A percentile compares a stretch with the other conserved stretches of the same genome.
Evolutionary conservation across 305 asterid species (phyloP).

Genomic region (Fraxinus xanthoxyloides): DNA sequence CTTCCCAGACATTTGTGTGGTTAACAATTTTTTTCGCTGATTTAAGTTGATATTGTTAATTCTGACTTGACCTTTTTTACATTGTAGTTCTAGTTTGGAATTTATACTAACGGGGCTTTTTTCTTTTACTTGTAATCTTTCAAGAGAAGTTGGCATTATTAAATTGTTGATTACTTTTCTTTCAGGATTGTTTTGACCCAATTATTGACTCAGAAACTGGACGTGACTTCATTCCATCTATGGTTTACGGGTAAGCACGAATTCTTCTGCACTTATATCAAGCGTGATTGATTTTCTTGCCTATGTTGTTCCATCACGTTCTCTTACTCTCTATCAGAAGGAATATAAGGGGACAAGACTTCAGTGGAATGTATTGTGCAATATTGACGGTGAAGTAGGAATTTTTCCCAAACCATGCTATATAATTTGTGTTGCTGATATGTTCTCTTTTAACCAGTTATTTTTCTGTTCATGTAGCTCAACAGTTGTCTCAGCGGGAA

Average conservation of each 20-base stretch:
- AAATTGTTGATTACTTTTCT: slow-evolving; percentile 28
- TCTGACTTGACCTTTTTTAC: slow-evolving; percentile 6
- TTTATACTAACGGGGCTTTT: neutral
- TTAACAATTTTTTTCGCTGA: neutral
- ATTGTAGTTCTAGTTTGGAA: neutral
- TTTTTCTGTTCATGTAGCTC: slow-evolving; percentile 63
- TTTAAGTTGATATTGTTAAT: neutral
- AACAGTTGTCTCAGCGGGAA: slow-evolving; percentile 86
- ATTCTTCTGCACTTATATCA: slow-evolving; percentile 14
- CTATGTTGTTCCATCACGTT: slow-evolving; percentile 14
- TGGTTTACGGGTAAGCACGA: slow-evolving; percentile 85
- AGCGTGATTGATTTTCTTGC: slow-evolving; percentile 18
- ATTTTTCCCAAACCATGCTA: slow-evolving; percentile 6
- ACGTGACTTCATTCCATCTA: slow-evolving; percentile 91
- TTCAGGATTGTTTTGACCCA: slow-evolving; percentile 90
- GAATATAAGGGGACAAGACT: slow-evolving; percentile 93
- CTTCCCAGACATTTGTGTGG: too few species aligned
- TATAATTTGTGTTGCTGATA: slow-evolving; percentile 10
- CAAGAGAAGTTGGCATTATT: neutral
- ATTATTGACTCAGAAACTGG: slow-evolving; percentile 92
- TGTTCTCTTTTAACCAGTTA: slow-evolving; percentile 16
- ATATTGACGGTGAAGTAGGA: slow-evolving; percentile 82
- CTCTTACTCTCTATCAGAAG: slow-evolving; percentile 45
- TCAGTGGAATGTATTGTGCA: slow-evolving; percentile 94
- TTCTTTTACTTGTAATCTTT: neutral